Base-by-base conservation (phyloP, 2,329 filamentous ascomycete species). In the Davidsoniella virescens region DNA sequence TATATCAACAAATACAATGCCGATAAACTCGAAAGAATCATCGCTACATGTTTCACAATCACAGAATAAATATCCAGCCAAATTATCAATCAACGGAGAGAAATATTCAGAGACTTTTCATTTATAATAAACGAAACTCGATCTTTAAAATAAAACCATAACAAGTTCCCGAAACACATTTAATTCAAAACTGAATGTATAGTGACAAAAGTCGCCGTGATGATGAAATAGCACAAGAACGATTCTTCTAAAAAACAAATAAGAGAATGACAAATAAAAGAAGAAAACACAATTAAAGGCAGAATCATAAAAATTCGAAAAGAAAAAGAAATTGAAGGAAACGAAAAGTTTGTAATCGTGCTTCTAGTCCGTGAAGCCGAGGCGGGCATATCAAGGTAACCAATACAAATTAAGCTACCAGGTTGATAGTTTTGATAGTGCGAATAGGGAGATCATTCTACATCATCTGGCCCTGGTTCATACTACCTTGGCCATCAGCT, bases 381-480 rank as follows among this genome's bases (percentile, higher is more conserved):
- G n/a, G 14, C 38, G 9, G 10, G 14, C 14, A 20, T 26, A 16
- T 16, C 9, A 45, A 45, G 29, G 9, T 4, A 12, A 8, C 8
- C 12, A 20, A 20, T 25, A 5, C 10, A 29, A 16, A 9, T 14
- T 29, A 45, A 20, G 23, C 43, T 12, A 7, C 7, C 18, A 43
- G 25, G 25, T 43, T 10, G 4, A 25, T n/a, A 25, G 39, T 16
- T 0, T 41, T 16, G 39, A 9, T 8, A 43, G 18, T 14, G 6
- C 18, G 41, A 20, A 20, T 25, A 20, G 41, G 17, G 12, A 43
- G 41, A 25, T 25, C n/a, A 23, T 20, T n/a, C 45, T 69, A 96
- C 88, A 96, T 94, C 67, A 96, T 95, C 71, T 96, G 88, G 63
- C 96, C 90, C 67, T 96, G 92, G n/a, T 87, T 94, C 62, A 94